These are phyloP conservation scores for Nosema granulosis DNA, from an alignment of 371 early-diverging fungal genomes.

Conservation along the genomic window DNA sequence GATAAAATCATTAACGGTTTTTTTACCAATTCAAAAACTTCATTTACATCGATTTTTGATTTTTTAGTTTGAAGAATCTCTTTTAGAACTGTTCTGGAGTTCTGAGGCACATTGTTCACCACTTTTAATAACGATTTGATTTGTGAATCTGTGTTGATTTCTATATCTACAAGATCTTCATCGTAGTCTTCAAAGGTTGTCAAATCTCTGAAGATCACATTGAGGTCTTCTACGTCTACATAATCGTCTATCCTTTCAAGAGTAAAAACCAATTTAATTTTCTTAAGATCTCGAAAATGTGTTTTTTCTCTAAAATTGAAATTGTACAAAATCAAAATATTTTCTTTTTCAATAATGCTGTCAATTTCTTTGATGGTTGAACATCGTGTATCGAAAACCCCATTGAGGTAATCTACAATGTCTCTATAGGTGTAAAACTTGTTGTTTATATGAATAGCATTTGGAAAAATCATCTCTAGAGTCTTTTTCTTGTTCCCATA, in stretches of 20 bases:
- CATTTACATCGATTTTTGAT: background rate
- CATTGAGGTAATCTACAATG: constrained; percentile 18
- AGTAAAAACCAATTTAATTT: constrained; percentile 56
- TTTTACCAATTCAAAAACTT: constrained; percentile 48
- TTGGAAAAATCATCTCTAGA: constrained; percentile 57
- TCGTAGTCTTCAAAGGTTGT: constrained; percentile 62
- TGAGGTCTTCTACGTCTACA: constrained; percentile 53
- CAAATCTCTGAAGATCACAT: constrained; percentile 63
- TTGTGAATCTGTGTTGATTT: constrained; percentile 8
- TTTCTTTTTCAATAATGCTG: background rate
- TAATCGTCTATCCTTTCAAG: constrained; percentile 52
- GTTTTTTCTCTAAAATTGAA: constrained; percentile 43
- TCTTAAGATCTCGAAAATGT: constrained; percentile 9
- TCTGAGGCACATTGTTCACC: constrained; percentile 50
- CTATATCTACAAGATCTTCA: constrained; percentile 50
- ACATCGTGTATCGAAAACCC: background rate
- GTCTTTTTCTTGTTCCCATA: constrained; percentile 61
- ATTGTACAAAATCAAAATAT: constrained; percentile 46
- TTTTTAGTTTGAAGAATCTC: constrained; percentile 24
- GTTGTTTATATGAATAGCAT: constrained; percentile 46
- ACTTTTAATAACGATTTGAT: constrained; percentile 22
- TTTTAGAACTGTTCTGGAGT: constrained; percentile 41
- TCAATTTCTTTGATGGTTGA: constrained; percentile 44
- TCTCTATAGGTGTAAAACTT: constrained; percentile 9
- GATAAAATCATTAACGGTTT: constrained; percentile 41